These are phyloP conservation scores for Diaporthe citri DNA, from an alignment of 2,329 filamentous ascomycete genomes.

Conservation along the genomic window DNA sequence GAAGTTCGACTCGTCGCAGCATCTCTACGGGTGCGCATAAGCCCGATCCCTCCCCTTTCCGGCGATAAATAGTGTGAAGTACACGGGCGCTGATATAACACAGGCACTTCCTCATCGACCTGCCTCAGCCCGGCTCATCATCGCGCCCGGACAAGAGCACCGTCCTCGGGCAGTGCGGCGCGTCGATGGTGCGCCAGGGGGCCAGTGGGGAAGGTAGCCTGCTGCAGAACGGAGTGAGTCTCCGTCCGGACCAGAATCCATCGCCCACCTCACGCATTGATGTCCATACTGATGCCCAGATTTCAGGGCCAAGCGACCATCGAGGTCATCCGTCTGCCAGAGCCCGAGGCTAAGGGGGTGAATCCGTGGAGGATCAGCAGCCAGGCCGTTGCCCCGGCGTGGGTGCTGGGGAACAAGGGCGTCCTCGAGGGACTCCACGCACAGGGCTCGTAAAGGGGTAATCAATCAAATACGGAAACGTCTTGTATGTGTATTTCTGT, in stretches of 20 bases:
- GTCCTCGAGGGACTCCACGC: constrained; percentile 33
- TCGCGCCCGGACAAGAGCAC: constrained; percentile 43
- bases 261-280: neutral
- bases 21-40: constrained; percentile 43
- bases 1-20: constrained; percentile 44
- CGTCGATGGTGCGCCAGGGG: constrained; percentile 43
- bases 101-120: constrained; percentile 44
- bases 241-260: no score
- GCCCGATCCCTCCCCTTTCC: neutral
- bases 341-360: constrained; percentile 45
- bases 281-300: neutral
- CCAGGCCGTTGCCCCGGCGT: constrained; percentile 43
- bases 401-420: constrained; percentile 46
- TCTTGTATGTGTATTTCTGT: neutral
- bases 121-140: constrained; percentile 43
- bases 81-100: neutral
- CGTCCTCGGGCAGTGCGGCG: constrained; percentile 43
- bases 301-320: constrained; percentile 45
- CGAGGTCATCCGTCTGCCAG: constrained; percentile 45
- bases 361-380: constrained; percentile 50
- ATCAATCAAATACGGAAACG: neutral
- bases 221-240: constrained; percentile 48
- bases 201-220: constrained; percentile 43
- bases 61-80: neutral
- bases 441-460: neutral